Percentiles rank a stretch among this genome's conserved stretches.
Evolutionary conservation across 2,329 filamentous ascomycete genomes (phyloP).

Genomic region (Colletotrichum australisinense): DNA sequence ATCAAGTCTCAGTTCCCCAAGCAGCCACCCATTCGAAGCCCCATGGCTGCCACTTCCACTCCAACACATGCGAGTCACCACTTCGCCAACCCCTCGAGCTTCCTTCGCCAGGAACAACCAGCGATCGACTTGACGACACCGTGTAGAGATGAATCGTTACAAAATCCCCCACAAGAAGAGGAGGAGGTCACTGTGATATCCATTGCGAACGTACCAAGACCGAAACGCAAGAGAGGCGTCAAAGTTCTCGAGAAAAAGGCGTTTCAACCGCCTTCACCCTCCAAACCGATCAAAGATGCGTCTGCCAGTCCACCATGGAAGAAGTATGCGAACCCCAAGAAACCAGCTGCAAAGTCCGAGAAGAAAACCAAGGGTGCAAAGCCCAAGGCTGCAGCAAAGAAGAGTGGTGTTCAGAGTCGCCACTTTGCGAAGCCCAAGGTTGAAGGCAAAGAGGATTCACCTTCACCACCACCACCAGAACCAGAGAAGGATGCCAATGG

Average conservation of each 20-base stretch:
- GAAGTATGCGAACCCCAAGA: slow-evolving; percentile 44
- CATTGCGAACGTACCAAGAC: slow-evolving; percentile 22
- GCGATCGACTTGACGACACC: slow-evolving; percentile 35
- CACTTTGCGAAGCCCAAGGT: slow-evolving; percentile 44
- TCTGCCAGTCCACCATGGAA: slow-evolving; percentile 45
- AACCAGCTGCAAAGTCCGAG: slow-evolving; percentile 10
- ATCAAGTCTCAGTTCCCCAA: slow-evolving; percentile 51
- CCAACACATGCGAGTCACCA: neutral
- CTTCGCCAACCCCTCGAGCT: slow-evolving; percentile 9
- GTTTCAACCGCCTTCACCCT: neutral
- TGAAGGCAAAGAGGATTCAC: neutral
- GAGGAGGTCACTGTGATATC: slow-evolving; percentile 24
- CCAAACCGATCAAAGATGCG: slow-evolving; percentile 1
- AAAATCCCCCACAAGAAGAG: slow-evolving; percentile 26
- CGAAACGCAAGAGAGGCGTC: slow-evolving; percentile 28
- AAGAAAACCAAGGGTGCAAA: slow-evolving; percentile 33
- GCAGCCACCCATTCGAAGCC: slow-evolving; percentile 7
- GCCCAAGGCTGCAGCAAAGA: slow-evolving; percentile 40
- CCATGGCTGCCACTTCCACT: neutral
- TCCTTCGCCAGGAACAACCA: slow-evolving; percentile 18
- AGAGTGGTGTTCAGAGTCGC: slow-evolving; percentile 46
- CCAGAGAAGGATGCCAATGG: slow-evolving; percentile 39
- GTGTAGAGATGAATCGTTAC: neutral
- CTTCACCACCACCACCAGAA: neutral
- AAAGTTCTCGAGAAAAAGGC: slow-evolving; percentile 35